Conservation (phyloP, 352 stramenopile genomes). For the Phytophthora syringae region DNA sequence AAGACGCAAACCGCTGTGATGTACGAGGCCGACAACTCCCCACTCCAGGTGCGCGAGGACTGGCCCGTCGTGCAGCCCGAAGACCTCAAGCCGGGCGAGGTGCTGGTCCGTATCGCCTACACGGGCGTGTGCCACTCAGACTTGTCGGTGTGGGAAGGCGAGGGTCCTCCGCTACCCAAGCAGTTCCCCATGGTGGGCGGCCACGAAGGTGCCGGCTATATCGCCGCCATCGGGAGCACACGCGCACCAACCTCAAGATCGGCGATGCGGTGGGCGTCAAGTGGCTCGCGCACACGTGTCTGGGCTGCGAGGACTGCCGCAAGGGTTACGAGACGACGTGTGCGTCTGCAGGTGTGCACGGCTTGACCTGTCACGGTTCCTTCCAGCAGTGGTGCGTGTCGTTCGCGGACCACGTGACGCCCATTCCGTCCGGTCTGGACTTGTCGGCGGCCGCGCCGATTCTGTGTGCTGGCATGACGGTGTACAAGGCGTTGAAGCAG, state of each 20-base stretch:
- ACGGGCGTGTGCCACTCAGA: slow-evolving; percentile 61
- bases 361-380: slow-evolving; percentile 46
- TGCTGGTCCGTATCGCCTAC: slow-evolving; percentile 61
- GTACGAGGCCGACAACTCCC: slow-evolving; percentile 54
- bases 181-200: slow-evolving; percentile 57
- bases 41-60: slow-evolving; percentile 53
- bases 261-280: slow-evolving; percentile 62
- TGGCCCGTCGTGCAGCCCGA: slow-evolving; percentile 54
- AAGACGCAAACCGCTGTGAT: slow-evolving; percentile 39
- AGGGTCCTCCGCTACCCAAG: slow-evolving; percentile 40
- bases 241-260: slow-evolving; percentile 50
- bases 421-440: slow-evolving; percentile 62
- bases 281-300: slow-evolving; percentile 56
- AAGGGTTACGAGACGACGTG: slow-evolving; percentile 61
- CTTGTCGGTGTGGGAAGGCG: slow-evolving; percentile 49
- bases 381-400: slow-evolving; percentile 74
- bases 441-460: slow-evolving; percentile 61
- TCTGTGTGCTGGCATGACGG: slow-evolving; percentile 89
- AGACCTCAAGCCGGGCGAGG: slow-evolving; percentile 50
- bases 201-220: slow-evolving; percentile 63
- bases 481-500: slow-evolving; percentile 83
- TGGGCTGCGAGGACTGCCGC: slow-evolving; percentile 58
- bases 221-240: slow-evolving; percentile 57
- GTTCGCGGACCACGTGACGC: slow-evolving; percentile 77
- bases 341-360: slow-evolving; percentile 35